phyloP scores from a whole-genome alignment of 345 rosid genomes.

The Microcos paniculata region DNA sequence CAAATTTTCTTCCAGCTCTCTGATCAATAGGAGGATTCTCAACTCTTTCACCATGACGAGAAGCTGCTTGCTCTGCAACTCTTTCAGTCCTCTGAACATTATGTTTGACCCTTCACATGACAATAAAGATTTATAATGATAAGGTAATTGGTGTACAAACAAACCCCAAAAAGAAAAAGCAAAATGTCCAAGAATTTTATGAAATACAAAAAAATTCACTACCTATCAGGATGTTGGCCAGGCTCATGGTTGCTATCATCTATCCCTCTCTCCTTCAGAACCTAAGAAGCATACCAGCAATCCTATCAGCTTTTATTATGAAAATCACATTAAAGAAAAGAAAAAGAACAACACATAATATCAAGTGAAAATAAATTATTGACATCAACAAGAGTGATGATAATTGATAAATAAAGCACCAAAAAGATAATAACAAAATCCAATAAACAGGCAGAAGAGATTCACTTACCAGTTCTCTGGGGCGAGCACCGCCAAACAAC shows the following conservation, averaged over 20 bases:
- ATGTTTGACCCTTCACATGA: conserved; percentile 43
- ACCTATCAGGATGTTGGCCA: conserved; percentile 61
- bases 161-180: neutral
- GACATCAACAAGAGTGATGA: neutral
- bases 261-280: conserved; percentile 67
- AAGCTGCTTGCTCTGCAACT: conserved; percentile 38
- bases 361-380: neutral
- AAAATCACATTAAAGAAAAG: neutral
- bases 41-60: conserved; percentile 37
- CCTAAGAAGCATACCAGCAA: conserved; percentile 37
- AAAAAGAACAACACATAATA: neutral
- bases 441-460: conserved; percentile 17
- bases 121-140: neutral
- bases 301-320: neutral
- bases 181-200: neutral
- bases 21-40: conserved; percentile 39
- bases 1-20: conserved; percentile 46
- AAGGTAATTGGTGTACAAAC: neutral
- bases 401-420: neutral
- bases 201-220: conserved; percentile 1
- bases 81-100: conserved; percentile 42
- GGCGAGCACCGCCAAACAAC: conserved; percentile 84
- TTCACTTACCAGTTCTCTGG: conserved; percentile 72
- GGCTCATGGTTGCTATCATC: conserved; percentile 45
- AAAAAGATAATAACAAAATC: conserved; percentile 2